Base-by-base conservation (phyloP, 768 basidiomycete genomes). In the Filobasidium wieringae region DNA sequence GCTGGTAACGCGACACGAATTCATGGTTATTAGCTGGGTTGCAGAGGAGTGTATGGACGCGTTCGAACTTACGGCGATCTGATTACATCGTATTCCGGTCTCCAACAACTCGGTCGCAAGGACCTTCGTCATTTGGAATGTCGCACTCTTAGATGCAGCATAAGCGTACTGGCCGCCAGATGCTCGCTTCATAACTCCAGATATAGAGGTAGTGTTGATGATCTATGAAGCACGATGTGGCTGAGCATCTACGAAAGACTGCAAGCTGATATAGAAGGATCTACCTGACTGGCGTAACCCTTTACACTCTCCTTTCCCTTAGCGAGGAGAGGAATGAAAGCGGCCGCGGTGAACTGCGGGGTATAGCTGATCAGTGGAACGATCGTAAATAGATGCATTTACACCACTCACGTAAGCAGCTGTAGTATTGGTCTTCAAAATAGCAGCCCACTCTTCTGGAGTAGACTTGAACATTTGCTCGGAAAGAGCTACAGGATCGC, bases 101-200 rank as follows among this genome's bases (percentile, higher is more conserved):
- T 58, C 61, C 31, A 63, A 26, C 37, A 64, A 63, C 41, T 69
- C 68, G 15, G 32, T 57, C 15, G 68, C 68, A 43, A 67, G 45
- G 33, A 67, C 64, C 37, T 65, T 65, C 53, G 56, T 62, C 57
- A 69, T 22, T 53, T 67, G 66, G 24, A 65, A 63, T 17, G 61
- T 43, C 9, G 66, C 64, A 9, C 59, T 66, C 39, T 69, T 69
- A 33, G 55, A 56, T 14, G 64, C 66, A 5, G 64, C 63, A 37
- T 69, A 67, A 32, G 68, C 68, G 45, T 52, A 69, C 45, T 65
- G 64, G 24, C 68, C 68, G 19, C 66, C 66, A 9, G 63, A 60
- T 52, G 68, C 58, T 19, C 43, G 27, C 55, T 69, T 69, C 52
- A 67, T 30, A 14, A 66, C 37, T 0, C 66, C 66, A 31, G 64